Conservation (phyloP, 2,329 filamentous ascomycete species). For the Coniochaeta ligniaria region DNA sequence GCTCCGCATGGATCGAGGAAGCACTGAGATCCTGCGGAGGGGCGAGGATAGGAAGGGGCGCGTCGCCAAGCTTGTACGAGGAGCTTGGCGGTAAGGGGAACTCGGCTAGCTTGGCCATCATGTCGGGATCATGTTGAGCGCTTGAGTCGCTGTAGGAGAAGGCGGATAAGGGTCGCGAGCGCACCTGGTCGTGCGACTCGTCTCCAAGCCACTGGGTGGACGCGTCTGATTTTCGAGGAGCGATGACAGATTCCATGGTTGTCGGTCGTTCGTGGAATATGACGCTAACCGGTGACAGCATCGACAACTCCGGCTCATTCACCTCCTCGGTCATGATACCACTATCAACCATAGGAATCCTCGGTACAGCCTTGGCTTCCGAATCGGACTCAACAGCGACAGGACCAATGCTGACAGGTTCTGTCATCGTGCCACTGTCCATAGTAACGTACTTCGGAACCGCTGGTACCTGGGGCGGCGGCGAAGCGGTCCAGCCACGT, state of each 20-base stretch:
- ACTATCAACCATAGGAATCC: constrained; percentile 30
- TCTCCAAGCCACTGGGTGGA: constrained; percentile 17
- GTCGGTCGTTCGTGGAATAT: constrained; percentile 25
- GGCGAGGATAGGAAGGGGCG: constrained; percentile 17
- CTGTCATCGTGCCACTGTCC: constrained; percentile 54
- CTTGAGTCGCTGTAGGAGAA: constrained; percentile 46
- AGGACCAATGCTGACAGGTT: constrained; percentile 37
- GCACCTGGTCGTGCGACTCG: constrained; percentile 14
- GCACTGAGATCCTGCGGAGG: constrained; percentile 30
- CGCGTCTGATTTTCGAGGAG: constrained; percentile 15
- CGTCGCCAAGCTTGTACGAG: constrained; percentile 16
- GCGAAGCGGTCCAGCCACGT: constrained; percentile 32
- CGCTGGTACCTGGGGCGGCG: constrained; percentile 39
- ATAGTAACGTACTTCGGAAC: constrained; percentile 49
- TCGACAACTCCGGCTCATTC: background rate
- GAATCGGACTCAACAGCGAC: constrained; percentile 6
- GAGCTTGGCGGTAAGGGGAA: constrained; percentile 47
- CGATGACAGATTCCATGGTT: constrained; percentile 35
- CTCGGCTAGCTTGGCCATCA: constrained; percentile 44
- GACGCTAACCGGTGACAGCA: constrained; percentile 16
- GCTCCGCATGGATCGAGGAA: constrained; percentile 31
- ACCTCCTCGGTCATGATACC: constrained; percentile 4
- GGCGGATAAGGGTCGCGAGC: constrained; percentile 35
- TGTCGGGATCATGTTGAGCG: constrained; percentile 41
- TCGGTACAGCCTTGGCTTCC: constrained; percentile 2